Evolutionary conservation across 495 filamentous ascomycete genomes (phyloP).

Genomic region (Xylaria curta): DNA sequence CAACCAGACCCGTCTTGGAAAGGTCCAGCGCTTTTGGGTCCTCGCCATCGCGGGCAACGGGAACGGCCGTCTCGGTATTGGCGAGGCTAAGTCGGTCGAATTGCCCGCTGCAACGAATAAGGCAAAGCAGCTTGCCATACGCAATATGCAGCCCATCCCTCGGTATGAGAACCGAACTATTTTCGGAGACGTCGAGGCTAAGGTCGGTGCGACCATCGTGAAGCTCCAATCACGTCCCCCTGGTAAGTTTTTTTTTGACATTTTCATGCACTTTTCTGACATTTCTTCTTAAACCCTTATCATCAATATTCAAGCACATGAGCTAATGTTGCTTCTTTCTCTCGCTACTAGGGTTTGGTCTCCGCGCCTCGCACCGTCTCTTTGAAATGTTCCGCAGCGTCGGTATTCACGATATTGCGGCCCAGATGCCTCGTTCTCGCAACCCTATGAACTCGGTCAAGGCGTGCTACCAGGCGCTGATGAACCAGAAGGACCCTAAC

Average conservation of each 20-base stretch:
- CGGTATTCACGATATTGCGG: constrained; percentile 86
- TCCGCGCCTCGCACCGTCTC: constrained; percentile 87
- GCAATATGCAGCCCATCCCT: constrained; percentile 84
- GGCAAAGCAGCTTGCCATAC: constrained; percentile 76
- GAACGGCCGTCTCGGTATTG: constrained; percentile 84
- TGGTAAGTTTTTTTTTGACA: constrained; percentile 63
- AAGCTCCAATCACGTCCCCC: constrained; percentile 82
- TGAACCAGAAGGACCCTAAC: constrained; percentile 83
- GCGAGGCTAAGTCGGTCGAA: constrained; percentile 87
- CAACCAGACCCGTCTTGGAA: constrained; percentile 97
- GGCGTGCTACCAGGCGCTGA: constrained; percentile 81
- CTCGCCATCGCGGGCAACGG: constrained; percentile 83
- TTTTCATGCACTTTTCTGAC: not conserved
- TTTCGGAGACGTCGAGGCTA: constrained; percentile 81
- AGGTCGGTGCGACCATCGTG: constrained; percentile 83
- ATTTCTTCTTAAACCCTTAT: not conserved
- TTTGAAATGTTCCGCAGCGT: constrained; percentile 87
- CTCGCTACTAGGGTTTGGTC: constrained; percentile 74
- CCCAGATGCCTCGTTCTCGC: constrained; percentile 74
- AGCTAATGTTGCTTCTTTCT: not conserved
- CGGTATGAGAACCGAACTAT: constrained; percentile 93
- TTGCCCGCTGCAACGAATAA: constrained; percentile 64
- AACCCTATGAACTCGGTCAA: constrained; percentile 98
- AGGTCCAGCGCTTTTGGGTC: constrained; percentile 73
- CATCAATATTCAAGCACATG: not conserved